These are phyloP conservation scores for Diaporthe destruens DNA, from an alignment of 2,329 filamentous ascomycete genomes.

Conservation along the genomic window DNA sequence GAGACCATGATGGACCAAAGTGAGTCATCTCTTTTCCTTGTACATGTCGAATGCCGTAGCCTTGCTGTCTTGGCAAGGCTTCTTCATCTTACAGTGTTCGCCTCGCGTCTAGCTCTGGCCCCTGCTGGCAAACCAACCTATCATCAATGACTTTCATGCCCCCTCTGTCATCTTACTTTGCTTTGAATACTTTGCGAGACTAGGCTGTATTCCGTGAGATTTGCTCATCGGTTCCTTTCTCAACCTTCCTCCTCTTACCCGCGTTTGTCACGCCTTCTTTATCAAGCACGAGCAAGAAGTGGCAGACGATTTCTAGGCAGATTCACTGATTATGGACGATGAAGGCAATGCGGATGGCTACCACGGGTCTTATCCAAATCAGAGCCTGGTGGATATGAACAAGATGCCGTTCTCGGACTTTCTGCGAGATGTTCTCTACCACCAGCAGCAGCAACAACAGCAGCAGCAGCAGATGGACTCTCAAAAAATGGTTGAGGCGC, in stretches of 20 bases:
- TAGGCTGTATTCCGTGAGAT: not conserved
- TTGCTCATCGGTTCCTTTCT: not conserved
- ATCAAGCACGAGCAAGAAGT: not conserved
- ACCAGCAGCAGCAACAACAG: constrained; percentile 46
- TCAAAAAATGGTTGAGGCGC: constrained; percentile 53
- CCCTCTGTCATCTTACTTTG: not conserved
- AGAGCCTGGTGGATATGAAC: constrained; percentile 48
- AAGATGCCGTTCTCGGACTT: constrained; percentile 63
- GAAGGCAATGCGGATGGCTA: constrained; percentile 42
- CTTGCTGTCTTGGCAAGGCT: constrained; percentile 21
- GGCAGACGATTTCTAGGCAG: not conserved
- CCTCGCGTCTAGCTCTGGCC: not conserved
- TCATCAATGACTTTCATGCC: not conserved
- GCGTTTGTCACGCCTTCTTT: not conserved
- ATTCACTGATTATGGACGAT: constrained; percentile 36
- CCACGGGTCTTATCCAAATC: constrained; percentile 41
- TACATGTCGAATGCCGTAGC: not conserved
- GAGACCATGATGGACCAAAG: constrained; percentile 51
- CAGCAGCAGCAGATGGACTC: constrained; percentile 50
- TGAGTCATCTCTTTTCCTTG: constrained; percentile 39
- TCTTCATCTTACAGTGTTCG: constrained; percentile 23
- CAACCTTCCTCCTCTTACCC: not conserved
- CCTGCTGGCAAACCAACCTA: not conserved
- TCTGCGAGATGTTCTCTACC: constrained; percentile 63
- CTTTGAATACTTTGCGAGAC: not conserved